Evolutionary conservation across 352 stramenopile species (phyloP), one percentile per base, ranked within the genome.

Genomic region (Phytophthora tubulina): DNA sequence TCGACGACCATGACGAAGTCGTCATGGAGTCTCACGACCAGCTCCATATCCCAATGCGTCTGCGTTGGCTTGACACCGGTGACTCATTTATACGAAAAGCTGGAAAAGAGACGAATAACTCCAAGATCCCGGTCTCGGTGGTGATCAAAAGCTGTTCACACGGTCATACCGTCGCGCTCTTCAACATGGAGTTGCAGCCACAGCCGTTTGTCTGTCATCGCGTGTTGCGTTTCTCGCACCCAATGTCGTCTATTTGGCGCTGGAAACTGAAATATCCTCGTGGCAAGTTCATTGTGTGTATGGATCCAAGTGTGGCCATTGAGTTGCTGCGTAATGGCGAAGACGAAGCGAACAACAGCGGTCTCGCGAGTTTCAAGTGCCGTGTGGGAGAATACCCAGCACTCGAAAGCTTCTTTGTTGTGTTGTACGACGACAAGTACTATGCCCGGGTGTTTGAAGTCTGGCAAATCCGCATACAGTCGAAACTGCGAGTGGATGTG

Each of bases 361-460:
- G 58, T 0, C 21, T 78, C 14, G 72, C 64, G 51, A 53, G 72
- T 50, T 70, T 99, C 61, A 97, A 97, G 73, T 98, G 96, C 71
- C 86, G 94, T 33, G 81, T 95, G 1, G 86, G 82, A 5, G 78
- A 86, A 41, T 97, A 97, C 70, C 94, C 95, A 11, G 80, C 75
- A n/a, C 73, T 93, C 9, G 91, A 96, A 44, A 82, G 89, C 42
- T 98, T 98, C 73, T 97, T 96, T 73, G 64, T 98, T 2, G 76
- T 98, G 13, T 48, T 98, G 0, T 98, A 97, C 72, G 80, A 92
- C 31, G 93, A 98, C 78, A 77, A 83, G 69, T 98, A 88, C 76
- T 91, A 92, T 56, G 89, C 90, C 0, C 66, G 64, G 17, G 73
- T 97, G 50, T 81, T 88, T 67, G 86, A 97, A 62, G 86, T 95